Evolutionary conservation across 352 stramenopile species (phyloP).

Genomic region (Globisporangium okanoganense): DNA sequence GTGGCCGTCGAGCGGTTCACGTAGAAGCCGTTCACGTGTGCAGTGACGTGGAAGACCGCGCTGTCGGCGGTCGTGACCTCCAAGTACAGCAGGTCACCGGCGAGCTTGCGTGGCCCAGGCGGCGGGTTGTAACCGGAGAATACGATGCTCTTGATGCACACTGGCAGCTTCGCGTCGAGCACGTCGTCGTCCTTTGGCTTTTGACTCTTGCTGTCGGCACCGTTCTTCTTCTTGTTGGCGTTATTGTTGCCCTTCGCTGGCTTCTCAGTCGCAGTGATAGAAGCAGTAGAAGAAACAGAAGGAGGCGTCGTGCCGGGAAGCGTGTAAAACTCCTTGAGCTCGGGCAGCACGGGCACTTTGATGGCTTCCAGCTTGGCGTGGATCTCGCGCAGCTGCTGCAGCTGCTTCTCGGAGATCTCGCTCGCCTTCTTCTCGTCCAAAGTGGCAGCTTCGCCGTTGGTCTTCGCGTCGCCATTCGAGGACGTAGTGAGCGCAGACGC

Average conservation of each 20-base stretch:
- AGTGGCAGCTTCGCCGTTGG: slow-evolving; percentile 9
- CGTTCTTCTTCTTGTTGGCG: slow-evolving; percentile 31
- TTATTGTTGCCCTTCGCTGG: slow-evolving; percentile 23
- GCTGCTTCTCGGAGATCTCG: slow-evolving; percentile 75
- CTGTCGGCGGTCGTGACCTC: slow-evolving; percentile 81
- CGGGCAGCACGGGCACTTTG: slow-evolving; percentile 52
- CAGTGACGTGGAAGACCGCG: slow-evolving; percentile 82
- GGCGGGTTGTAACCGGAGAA: slow-evolving; percentile 95
- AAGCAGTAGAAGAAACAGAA: slow-evolving; percentile 1
- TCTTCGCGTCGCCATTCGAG: slow-evolving; percentile 3
- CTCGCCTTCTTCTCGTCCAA: slow-evolving; percentile 58
- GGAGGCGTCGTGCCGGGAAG: slow-evolving; percentile 28
- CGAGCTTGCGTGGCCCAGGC: slow-evolving; percentile 87
- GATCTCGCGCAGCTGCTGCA: slow-evolving; percentile 77
- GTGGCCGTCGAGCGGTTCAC: slow-evolving; percentile 84
- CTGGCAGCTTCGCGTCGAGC: slow-evolving; percentile 59
- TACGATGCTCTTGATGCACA: slow-evolving; percentile 88
- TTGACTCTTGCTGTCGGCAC: slow-evolving; percentile 25
- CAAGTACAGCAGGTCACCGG: slow-evolving; percentile 94
- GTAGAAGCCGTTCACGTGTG: slow-evolving; percentile 91
- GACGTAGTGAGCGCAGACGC: neutral
- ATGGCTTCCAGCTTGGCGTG: slow-evolving; percentile 79
- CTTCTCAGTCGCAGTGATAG: slow-evolving; percentile 23
- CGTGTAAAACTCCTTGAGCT: slow-evolving; percentile 71
- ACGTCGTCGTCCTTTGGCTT: slow-evolving; percentile 35